Base-by-base conservation (phyloP, 441 rosid species). In the Cnidoscolus chayamansa region DNA sequence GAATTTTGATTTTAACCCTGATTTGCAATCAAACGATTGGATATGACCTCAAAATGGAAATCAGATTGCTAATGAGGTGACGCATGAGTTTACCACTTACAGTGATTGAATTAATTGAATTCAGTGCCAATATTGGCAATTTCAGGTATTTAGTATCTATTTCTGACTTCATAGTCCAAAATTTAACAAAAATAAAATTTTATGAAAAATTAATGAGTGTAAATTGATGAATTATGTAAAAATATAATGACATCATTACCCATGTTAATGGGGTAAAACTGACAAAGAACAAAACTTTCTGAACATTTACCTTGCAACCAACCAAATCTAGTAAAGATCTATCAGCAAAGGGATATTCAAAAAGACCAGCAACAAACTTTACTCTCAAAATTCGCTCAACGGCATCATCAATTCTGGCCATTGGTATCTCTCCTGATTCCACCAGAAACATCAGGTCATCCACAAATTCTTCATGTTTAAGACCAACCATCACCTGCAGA, bases 331-430 rank as follows among this genome's bases (percentile, higher is more conserved):
- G 82, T 79, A 92, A 87, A 64, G 93, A 84, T 78, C 90, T 80
- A 72, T 94, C 92, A 7, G 90, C 71, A 75, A 87, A 83, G 65
- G 97, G 97, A 73, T 88, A 63, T 79, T 89, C 94, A 16, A 94
- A 94, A 67, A 94, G 86, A 78, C 97, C 96, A 54, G 89, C 78
- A 4, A 87, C 84, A 75, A 92, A 90, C 73, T 92, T 92, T 78
- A 94, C 97, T 79, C 98, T 86, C 51, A 94, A 81, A 79, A 94
- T 90, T 72, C 97, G 84, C 72, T 84, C 89, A 76, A 94, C 97
- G 45, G 98, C 95, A 77, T 94, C 96, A 76, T 90, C 81, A 65
- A 94, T 85, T 75, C 98, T 84, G 73, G 86, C 68, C 77, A 90
- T 72, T 10, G 86, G 55, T 78, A 94, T 76, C 80, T 88, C 96